These are phyloP conservation scores for Monosporascus sp. DNA, from an alignment of 2,329 filamentous ascomycete species.

Conservation along the genomic window DNA sequence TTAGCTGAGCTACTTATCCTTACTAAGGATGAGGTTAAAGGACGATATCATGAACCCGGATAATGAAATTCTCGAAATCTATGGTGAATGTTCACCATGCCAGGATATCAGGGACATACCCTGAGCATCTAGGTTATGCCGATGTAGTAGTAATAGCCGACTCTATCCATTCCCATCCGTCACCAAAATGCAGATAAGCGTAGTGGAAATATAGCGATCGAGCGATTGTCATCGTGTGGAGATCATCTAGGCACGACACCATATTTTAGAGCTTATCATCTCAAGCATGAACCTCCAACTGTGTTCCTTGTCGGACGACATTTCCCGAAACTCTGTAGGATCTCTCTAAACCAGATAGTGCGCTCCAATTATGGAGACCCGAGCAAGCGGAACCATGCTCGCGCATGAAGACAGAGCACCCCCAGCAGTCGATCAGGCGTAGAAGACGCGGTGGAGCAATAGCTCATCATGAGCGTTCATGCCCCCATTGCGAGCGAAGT, in stretches of 20 bases:
- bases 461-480: slow-evolving; percentile 19
- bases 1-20: neutral
- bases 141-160: too few species aligned
- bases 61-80: too few species aligned
- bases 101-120: neutral
- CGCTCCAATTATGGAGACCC: slow-evolving; percentile 7
- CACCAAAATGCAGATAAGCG: neutral
- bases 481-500: slow-evolving; percentile 29
- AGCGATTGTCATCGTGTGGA: neutral
- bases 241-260: neutral
- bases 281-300: neutral
- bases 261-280: neutral
- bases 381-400: neutral
- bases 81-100: neutral
- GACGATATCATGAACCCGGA: too few species aligned
- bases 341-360: neutral
- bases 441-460: slow-evolving; percentile 15
- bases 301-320: neutral
- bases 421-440: slow-evolving; percentile 6
- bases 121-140: neutral
- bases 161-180: neutral
- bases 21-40: too few species aligned
- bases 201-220: neutral
- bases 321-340: slow-evolving; percentile 1
- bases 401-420: neutral